Evolutionary conservation across 1,284 basidiomycete species (phyloP), one percentile per base, ranked within the genome.

Genomic region (Serendipita sp.): DNA sequence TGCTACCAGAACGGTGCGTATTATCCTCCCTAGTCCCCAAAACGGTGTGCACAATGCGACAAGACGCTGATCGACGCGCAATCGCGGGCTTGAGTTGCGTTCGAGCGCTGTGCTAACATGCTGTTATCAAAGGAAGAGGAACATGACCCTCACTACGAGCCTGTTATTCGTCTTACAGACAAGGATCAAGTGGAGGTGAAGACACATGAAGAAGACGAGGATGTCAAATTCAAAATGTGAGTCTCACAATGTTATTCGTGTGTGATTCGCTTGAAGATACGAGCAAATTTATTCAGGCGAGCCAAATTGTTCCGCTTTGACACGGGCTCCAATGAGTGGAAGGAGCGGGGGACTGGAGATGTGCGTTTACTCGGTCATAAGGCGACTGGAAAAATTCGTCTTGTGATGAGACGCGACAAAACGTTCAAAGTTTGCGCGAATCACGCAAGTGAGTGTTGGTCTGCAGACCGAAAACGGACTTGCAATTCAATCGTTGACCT

Each of bases 361-460:
- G 91, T 92, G 68, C 87, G 90, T 71, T 79, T 96, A 65, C 82
- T 96, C 67, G 78, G 86, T 71, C 90, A 96, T 80, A 93, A 89
- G 76, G 82, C 84, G 72, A 89, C 87, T 49, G 85, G 87, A 78
- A 98, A 97, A 78, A 82, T 96, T 70, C 84, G 96, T 66, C 83
- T 99, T 66, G 93, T 99, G 72, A 99, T 99, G 96, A 83, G 96
- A 77, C 90, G 96, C 75, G 96, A 99, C 82, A 98, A 98, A 87
- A 99, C 96, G 58, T 82, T 94, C 75, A 99, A 99, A 77, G 94
- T 99, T 74, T 99, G 96, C 78, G 96, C 96, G 66, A 99, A 99
- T 80, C 96, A 99, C 78, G 78, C 84, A 69, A 83, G 95, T 97
- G 71, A 77, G 92, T 84, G 10, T 61, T 29, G 17, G 22, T 45